Conservation (phyloP, 306 rosid genomes). For the Cajanus cajan region DNA sequence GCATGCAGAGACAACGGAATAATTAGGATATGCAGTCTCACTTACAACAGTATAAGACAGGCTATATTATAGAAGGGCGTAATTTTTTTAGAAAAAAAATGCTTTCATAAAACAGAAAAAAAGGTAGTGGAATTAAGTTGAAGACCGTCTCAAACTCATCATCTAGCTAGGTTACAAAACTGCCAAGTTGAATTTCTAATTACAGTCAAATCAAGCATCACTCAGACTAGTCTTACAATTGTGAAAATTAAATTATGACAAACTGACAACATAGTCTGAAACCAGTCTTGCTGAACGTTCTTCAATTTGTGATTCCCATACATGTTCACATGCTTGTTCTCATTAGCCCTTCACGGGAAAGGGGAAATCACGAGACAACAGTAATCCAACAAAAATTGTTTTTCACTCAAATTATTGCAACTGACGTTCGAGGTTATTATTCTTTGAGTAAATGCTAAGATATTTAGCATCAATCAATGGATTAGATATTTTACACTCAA, state of each 20-base stretch:
- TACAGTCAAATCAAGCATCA: slow-evolving; percentile 5
- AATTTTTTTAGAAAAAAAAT: not conserved
- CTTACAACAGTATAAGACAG: not conserved
- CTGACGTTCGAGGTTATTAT: not conserved
- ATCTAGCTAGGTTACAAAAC: not conserved
- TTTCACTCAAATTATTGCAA: not conserved
- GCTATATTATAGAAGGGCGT: not conserved
- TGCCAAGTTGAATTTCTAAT: not conserved
- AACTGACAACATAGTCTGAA: not conserved
- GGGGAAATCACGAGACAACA: not conserved
- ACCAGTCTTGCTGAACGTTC: not conserved
- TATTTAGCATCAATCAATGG: slow-evolving; percentile 17
- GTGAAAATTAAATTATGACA: not conserved
- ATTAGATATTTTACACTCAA: not conserved
- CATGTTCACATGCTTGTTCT: slow-evolving; percentile 14
- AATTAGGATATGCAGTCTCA: not conserved
- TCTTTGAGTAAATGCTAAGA: slow-evolving; percentile 3
- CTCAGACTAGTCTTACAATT: not conserved
- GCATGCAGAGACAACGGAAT: slow-evolving; percentile 7
- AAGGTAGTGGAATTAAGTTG: not conserved
- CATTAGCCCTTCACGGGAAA: not conserved
- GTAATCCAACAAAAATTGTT: not conserved
- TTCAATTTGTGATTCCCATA: slow-evolving; percentile 6
- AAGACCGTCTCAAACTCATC: not conserved
- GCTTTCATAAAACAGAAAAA: not conserved